Evolutionary conservation across 257 asterid genomes (phyloP).

Genomic region (Gentiana macrophylla): DNA sequence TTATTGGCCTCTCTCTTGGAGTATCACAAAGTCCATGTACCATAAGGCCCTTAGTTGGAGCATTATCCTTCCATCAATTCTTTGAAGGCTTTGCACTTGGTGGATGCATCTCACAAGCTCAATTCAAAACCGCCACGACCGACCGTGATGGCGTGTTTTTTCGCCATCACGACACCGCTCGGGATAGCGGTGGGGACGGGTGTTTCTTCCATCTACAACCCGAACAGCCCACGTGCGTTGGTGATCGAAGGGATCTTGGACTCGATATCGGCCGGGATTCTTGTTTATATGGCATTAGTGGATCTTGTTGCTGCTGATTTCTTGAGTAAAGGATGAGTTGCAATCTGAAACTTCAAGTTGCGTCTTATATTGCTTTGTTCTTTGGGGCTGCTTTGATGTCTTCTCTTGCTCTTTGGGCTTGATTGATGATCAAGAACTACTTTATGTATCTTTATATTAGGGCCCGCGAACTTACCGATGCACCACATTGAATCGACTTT

Average conservation of each 20-base stretch:
- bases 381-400: slow-evolving; percentile 86
- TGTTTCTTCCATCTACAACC: slow-evolving; percentile 54
- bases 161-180: slow-evolving; percentile 74
- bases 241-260: slow-evolving; percentile 64
- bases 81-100: slow-evolving; percentile 94
- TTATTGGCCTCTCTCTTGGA: slow-evolving; percentile 85
- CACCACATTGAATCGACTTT: too few relatives aligned
- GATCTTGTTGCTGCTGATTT: slow-evolving; percentile 92
- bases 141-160: slow-evolving; percentile 72
- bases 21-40: slow-evolving; percentile 89
- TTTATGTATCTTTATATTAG: too few relatives aligned
- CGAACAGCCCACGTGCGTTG: slow-evolving; percentile 67
- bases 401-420: slow-evolving; percentile 75
- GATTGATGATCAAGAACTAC: background rate
- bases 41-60: slow-evolving; percentile 74
- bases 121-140: slow-evolving; percentile 41
- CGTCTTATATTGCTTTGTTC: slow-evolving; percentile 64
- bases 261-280: slow-evolving; percentile 85
- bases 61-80: slow-evolving; percentile 82
- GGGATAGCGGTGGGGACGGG: slow-evolving; percentile 69
- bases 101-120: slow-evolving; percentile 90
- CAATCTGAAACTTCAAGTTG: slow-evolving; percentile 65
- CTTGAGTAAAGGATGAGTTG: slow-evolving; percentile 93
- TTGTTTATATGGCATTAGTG: slow-evolving; percentile 87
- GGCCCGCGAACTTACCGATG: too few relatives aligned